phyloP scores from a whole-genome alignment of 164 flowering plant species.

The Tetracentron sinense region DNA sequence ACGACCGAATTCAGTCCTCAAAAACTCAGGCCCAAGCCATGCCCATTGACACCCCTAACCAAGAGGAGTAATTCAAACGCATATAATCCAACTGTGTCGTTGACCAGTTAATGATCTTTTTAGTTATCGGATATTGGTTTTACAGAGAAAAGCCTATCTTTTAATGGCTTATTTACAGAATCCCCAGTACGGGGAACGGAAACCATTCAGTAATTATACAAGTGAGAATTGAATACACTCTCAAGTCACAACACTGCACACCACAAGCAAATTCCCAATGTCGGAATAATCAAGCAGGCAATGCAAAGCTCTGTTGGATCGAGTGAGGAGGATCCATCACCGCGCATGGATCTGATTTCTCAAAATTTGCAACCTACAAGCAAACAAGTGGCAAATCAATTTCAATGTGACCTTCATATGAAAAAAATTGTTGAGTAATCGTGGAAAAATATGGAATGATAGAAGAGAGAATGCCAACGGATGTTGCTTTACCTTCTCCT shows the following conservation, averaged over 20 bases:
- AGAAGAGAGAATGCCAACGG: not conserved
- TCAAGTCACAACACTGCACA: not conserved
- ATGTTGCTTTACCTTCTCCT: constrained; percentile 51
- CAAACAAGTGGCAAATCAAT: not conserved
- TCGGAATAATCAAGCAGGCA: constrained; percentile 47
- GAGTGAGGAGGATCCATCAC: constrained; percentile 82
- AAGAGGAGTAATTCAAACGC: too few relatives aligned
- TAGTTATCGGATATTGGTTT: too few relatives aligned
- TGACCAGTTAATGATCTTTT: too few relatives aligned
- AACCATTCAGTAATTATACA: too few relatives aligned
- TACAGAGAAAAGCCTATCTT: too few relatives aligned
- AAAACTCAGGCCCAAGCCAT: too few relatives aligned
- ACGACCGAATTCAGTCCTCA: too few relatives aligned
- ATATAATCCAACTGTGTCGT: too few relatives aligned
- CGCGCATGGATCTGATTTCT: constrained; percentile 69
- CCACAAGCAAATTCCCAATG: not conserved
- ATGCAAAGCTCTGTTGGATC: constrained; percentile 73
- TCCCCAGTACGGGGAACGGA: too few relatives aligned
- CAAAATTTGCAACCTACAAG: constrained; percentile 79
- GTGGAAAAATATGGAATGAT: not conserved
- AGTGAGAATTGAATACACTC: too few relatives aligned
- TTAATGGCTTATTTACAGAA: too few relatives aligned
- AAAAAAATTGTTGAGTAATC: not conserved
- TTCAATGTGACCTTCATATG: not conserved
- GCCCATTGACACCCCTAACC: too few relatives aligned